A percentile compares a stretch with the other conserved stretches of the same genome.
Conservation (phyloP, 176 grass and related monocot species). For the Bonia amplexicaulis region DNA sequence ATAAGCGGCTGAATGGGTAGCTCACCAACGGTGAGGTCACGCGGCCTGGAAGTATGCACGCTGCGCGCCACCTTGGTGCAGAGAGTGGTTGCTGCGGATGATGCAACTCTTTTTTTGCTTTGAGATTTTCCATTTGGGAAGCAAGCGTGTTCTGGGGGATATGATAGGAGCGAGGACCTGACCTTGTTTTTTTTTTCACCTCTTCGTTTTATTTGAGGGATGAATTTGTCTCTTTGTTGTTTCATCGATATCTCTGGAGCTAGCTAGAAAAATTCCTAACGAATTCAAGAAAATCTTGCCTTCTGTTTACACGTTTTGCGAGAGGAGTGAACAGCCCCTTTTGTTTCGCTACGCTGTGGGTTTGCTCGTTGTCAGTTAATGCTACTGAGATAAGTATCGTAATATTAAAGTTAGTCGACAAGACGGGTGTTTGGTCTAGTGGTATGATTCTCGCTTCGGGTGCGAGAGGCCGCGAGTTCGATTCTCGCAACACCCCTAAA, state of each 20-base stretch:
- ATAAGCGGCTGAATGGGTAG: constrained; percentile 15
- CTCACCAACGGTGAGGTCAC: constrained; percentile 17
- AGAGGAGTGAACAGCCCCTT: neutral
- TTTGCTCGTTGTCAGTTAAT: neutral
- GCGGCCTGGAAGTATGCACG: neutral
- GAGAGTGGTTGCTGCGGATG: constrained; percentile 8
- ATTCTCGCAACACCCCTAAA: constrained; percentile 79
- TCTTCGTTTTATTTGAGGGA: neutral
- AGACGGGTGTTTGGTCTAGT: constrained; percentile 81
- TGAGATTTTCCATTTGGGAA: neutral
- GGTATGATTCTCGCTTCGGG: constrained; percentile 98
- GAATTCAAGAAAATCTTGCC: neutral
- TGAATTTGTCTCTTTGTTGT: neutral
- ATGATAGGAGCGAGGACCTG: neutral
- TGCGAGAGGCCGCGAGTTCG: constrained; percentile 90
- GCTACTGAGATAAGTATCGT: accelerated
- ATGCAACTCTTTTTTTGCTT: neutral
- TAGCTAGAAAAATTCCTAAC: neutral
- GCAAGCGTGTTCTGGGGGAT: neutral
- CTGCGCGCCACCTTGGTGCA: neutral
- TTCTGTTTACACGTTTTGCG: neutral
- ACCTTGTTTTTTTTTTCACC: too few relatives aligned
- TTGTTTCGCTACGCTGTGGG: neutral
- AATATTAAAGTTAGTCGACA: accelerated
- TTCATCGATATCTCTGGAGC: neutral